phyloP scores from a whole-genome alignment of 2,329 filamentous ascomycete genomes.

The Cladophialophora immunda region DNA sequence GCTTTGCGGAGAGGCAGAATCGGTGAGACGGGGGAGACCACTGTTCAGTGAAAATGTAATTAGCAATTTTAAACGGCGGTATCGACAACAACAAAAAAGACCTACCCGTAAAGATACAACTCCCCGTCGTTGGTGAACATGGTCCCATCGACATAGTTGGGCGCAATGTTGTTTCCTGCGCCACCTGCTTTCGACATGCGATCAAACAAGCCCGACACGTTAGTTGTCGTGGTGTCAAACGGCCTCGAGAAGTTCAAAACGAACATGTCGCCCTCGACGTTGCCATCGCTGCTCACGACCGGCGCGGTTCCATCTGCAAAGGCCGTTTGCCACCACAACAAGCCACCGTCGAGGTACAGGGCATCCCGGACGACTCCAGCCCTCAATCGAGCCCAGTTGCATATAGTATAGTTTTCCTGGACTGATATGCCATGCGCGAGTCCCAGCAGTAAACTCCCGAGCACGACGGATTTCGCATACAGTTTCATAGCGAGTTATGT shows the following conservation, averaged over 20 bases:
- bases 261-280: constrained; percentile 60
- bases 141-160: constrained; percentile 67
- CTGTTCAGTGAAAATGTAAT: constrained; percentile 44
- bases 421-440: constrained; percentile 24
- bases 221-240: constrained; percentile 60
- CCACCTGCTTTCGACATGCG: constrained; percentile 60
- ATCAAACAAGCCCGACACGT: constrained; percentile 65
- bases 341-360: constrained; percentile 38
- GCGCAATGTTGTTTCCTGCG: constrained; percentile 50
- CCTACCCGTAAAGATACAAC: constrained; percentile 66
- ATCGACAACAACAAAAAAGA: not conserved
- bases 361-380: constrained; percentile 37
- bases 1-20: constrained; percentile 43
- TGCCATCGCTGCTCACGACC: constrained; percentile 37
- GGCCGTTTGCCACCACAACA: constrained; percentile 39
- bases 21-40: constrained; percentile 57
- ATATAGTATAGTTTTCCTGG: constrained; percentile 38
- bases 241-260: constrained; percentile 67
- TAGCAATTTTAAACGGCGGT: constrained; percentile 2
- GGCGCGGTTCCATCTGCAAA: constrained; percentile 39
- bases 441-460: constrained; percentile 17
- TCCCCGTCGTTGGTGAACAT: constrained; percentile 72
- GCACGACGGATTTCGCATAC: constrained; percentile 2
- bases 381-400: constrained; percentile 38
- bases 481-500: constrained; percentile 23